Base-by-base conservation (phyloP, 176 grass and related monocot species). In the Aegilops speltoides region DNA sequence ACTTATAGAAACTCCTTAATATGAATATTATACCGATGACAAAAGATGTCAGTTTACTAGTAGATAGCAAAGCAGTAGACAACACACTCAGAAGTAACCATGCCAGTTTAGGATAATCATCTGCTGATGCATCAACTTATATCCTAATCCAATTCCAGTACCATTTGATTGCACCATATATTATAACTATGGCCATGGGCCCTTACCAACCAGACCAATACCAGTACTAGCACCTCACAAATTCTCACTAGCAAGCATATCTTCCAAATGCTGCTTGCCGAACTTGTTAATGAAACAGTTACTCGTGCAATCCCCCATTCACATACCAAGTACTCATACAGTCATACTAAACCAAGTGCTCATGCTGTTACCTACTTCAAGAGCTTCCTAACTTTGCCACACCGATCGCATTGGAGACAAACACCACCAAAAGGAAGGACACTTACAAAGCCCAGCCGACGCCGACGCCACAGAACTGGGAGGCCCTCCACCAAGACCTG, bases 401-500 rank as follows among this genome's bases (percentile, higher is more conserved):
- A 71, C 66, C 63, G 8, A 56, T 22, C 29, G 36, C 22, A 70
- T 38, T 56, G 31, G 46, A 71, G 46, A 36, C 20, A 73, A 9
- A 22, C 67, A 56, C 20, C 52, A 22, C 54, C 8, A 13, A n/a
- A 29, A 75, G 46, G 17, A 68, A 71, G 16, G 17, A 56, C 19
- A 88, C 89, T 91, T 85, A 94, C 89, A 94, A 52, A 84, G 70
- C 75, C 93, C 93, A 91, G 64, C 89, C 93, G 20, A 91, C 2
- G 82, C 93, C 93, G 11, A 86, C 57, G 78, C 89, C 93, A 40
- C 73, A 94, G 81, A 94, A 87, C 11, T 34, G 84, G 83, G 17
- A 92, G 28, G 67, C 90, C 84, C 25, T 92, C 90, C 26, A 80
- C 90, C 17, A 89, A 38, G n/a, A 81, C 72, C 69, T 88, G 90